Evolutionary conservation across 257 asterid species (phyloP), one percentile per base, ranked within the genome.

Genomic region (Prunella vulgaris): DNA sequence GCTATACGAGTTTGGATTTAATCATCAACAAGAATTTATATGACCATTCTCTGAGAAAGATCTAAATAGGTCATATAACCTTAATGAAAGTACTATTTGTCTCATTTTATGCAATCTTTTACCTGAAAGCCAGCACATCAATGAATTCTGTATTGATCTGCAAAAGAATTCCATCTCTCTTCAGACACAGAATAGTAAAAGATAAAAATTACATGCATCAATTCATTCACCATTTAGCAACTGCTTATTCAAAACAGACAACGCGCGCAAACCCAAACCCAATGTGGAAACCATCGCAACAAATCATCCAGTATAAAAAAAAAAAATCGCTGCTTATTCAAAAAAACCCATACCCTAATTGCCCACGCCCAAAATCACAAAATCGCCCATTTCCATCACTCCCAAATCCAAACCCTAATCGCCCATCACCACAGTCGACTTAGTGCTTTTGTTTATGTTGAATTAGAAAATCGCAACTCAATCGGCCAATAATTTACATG

Each of bases 211-310:
- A 42, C 22, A 33, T 12, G 22, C 62, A 71, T 64, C 28, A 18
- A 67, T 65, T 40, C 62, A 63, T 62, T 48, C 70, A 76, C 61
- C 76, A 51, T 57, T 69, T 38, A 67, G 62, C 38, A 33, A 77
- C 35, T 48, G 81, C 88, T 80, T 84, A 87, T 95, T 79, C 89
- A n/a, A n/a, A n/a, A n/a, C n/a, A n/a, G n/a, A n/a, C n/a, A n/a
- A n/a, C n/a, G n/a, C n/a, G n/a, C n/a, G n/a, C n/a, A n/a, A n/a
- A n/a, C n/a, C n/a, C n/a, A n/a, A n/a, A n/a, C n/a, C n/a, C n/a
- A n/a, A n/a, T n/a, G n/a, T n/a, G n/a, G n/a, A n/a, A n/a, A n/a
- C n/a, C n/a, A n/a, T n/a, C n/a, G n/a, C n/a, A n/a, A n/a, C n/a
- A n/a, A n/a, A n/a, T n/a, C n/a, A n/a, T n/a, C n/a, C n/a, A n/a